These are phyloP conservation scores for Anthoceros angustus DNA, from an alignment of 225 moss, liverwort and hornwort genomes.

Conservation along the genomic window DNA sequence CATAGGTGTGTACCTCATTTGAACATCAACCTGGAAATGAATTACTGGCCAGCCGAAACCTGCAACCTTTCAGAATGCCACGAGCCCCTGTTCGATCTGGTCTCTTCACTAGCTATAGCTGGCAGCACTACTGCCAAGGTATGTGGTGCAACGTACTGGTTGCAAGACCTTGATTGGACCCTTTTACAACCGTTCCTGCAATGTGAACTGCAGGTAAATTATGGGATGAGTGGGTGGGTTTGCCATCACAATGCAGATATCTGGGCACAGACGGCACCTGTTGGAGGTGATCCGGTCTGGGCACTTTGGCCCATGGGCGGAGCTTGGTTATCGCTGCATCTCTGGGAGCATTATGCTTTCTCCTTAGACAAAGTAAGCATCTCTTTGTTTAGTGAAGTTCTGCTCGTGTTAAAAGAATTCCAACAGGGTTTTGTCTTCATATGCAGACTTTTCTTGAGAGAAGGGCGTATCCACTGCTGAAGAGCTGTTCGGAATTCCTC, in stretches of 20 bases:
- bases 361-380: slow-evolving; percentile 53
- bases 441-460: background rate
- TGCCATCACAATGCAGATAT: slow-evolving; percentile 96
- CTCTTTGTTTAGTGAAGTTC: slow-evolving; percentile 22
- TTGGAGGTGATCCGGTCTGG: slow-evolving; percentile 76
- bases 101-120: slow-evolving; percentile 64
- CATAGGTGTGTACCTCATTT: slow-evolving; percentile 83
- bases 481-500: slow-evolving; percentile 61
- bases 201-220: slow-evolving; percentile 49
- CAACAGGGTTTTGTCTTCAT: background rate
- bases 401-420: slow-evolving; percentile 30
- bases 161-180: too few relatives aligned
- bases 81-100: slow-evolving; percentile 65
- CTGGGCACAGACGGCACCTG: slow-evolving; percentile 96
- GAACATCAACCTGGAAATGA: slow-evolving; percentile 96
- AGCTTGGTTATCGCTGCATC: slow-evolving; percentile 86
- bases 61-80: slow-evolving; percentile 89
- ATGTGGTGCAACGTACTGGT: slow-evolving; percentile 4
- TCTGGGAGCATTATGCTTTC: slow-evolving; percentile 94
- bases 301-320: slow-evolving; percentile 94
- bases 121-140: slow-evolving; percentile 70
- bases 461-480: slow-evolving; percentile 59
- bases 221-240: slow-evolving; percentile 81
- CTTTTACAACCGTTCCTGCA: too few relatives aligned
- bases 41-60: slow-evolving; percentile 95